Conservation (phyloP, 306 rosid species). For the Rubus idaeus region DNA sequence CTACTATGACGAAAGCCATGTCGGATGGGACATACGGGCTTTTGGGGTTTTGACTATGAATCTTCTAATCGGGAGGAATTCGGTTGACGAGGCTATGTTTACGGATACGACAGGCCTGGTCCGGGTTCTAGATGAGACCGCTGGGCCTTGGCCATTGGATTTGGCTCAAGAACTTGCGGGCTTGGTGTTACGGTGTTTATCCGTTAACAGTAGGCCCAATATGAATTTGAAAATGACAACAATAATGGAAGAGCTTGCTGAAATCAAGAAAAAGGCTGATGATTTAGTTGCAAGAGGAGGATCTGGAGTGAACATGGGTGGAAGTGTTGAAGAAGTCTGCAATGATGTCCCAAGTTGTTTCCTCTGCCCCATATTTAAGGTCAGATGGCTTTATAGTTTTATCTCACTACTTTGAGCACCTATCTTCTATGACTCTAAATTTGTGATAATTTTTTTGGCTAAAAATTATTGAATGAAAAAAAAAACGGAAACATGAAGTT, state of each 20-base stretch:
- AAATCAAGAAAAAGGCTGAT: slow-evolving; percentile 53
- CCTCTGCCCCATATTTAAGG: slow-evolving; percentile 80
- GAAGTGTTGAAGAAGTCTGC: slow-evolving; percentile 19
- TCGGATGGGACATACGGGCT: slow-evolving; percentile 40
- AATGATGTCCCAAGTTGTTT: slow-evolving; percentile 54
- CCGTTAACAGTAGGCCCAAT: slow-evolving; percentile 25
- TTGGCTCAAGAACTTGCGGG: slow-evolving; percentile 42
- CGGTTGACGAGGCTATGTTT: slow-evolving; percentile 40
- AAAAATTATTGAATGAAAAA: too few species aligned
- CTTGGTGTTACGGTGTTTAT: slow-evolving; percentile 50
- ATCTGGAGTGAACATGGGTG: slow-evolving; percentile 13
- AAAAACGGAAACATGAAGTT: too few species aligned
- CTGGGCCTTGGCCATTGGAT: slow-evolving; percentile 70
- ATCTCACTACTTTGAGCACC: neutral
- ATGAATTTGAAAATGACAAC: slow-evolving; percentile 29
- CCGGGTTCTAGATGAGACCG: slow-evolving; percentile 44
- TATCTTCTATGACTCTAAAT: neutral
- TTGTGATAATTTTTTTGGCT: too few species aligned
- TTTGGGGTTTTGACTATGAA: slow-evolving; percentile 52
- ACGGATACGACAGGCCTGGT: slow-evolving; percentile 33
- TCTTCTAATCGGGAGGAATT: slow-evolving; percentile 51
- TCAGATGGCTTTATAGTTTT: slow-evolving; percentile 18
- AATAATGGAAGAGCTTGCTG: slow-evolving; percentile 53
- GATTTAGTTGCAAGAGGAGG: slow-evolving; percentile 34
- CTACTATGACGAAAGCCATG: slow-evolving; percentile 10